Evolutionary conservation across 2,329 filamentous ascomycete genomes (phyloP).

Genomic region (Neofusicoccum ribis): DNA sequence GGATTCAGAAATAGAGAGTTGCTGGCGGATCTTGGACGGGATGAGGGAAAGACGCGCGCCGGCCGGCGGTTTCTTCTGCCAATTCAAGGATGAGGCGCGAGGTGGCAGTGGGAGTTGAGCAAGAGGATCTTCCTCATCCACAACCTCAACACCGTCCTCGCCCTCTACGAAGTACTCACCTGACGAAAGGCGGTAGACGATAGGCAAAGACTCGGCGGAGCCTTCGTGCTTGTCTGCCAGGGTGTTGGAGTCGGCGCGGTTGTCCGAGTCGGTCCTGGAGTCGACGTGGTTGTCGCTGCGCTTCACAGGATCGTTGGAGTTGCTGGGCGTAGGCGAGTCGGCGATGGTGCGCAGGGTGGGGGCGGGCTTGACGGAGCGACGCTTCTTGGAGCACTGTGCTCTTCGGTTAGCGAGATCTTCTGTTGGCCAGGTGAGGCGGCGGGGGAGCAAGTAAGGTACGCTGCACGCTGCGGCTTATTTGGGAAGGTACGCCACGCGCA

Average conservation of each 20-base stretch:
- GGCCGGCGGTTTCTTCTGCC: neutral
- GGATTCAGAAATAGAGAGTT: neutral
- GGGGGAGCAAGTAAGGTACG: neutral
- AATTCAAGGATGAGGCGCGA: constrained; percentile 7
- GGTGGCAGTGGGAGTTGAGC: neutral
- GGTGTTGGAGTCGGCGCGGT: neutral
- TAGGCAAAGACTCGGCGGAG: neutral
- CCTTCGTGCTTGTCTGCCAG: neutral
- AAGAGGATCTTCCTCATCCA: neutral
- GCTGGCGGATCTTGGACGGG: neutral
- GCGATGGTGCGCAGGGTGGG: neutral
- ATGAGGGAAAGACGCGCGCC: constrained; percentile 2
- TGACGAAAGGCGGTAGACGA: neutral
- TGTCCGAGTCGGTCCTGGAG: neutral
- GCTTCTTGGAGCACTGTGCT: neutral
- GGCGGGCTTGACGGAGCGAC: neutral
- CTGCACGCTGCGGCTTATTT: neutral
- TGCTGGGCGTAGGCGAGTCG: neutral
- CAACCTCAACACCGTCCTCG: neutral
- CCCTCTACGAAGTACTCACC: neutral
- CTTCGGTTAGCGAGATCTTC: neutral
- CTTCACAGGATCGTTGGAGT: neutral
- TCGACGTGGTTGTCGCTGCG: neutral
- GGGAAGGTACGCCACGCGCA: neutral
- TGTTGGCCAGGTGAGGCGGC: neutral